These are phyloP conservation scores for Cladorrhinum samala DNA, from an alignment of 495 filamentous ascomycete species.

Conservation along the genomic window DNA sequence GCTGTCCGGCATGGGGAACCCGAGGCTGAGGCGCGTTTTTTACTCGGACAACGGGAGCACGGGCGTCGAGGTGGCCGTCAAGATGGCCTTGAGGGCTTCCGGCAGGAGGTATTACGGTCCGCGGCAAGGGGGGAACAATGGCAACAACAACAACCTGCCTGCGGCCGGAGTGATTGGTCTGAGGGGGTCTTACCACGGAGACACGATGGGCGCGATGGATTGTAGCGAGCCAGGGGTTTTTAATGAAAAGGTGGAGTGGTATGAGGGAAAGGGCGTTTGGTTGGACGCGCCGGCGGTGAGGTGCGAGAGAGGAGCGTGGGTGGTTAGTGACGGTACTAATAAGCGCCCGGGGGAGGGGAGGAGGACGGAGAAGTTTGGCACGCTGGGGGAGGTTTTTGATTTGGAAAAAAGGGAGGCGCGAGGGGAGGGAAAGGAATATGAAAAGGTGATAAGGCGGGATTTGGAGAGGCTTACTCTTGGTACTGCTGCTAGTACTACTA, in stretches of 20 bases:
- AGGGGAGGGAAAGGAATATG: slow-evolving; percentile 43
- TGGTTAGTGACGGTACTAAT: too few species aligned
- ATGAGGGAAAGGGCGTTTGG: slow-evolving; percentile 66
- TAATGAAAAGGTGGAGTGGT: slow-evolving; percentile 77
- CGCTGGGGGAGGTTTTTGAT: slow-evolving; percentile 53
- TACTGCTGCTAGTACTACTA: too few species aligned
- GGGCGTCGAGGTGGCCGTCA: slow-evolving; percentile 71
- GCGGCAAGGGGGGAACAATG: slow-evolving; percentile 47
- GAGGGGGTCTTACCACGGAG: slow-evolving; percentile 72
- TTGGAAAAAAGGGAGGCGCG: slow-evolving; percentile 41
- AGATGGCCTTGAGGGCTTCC: slow-evolving; percentile 67
- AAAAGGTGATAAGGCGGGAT: slow-evolving; percentile 47
- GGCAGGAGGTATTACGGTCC: slow-evolving; percentile 57
- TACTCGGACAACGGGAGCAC: slow-evolving; percentile 78
- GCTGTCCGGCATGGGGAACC: slow-evolving; percentile 49
- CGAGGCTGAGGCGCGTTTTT: slow-evolving; percentile 60
- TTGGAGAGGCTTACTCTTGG: slow-evolving; percentile 47
- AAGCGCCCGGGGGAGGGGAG: slow-evolving; percentile 49
- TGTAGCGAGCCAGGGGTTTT: slow-evolving; percentile 63
- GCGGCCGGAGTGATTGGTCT: slow-evolving; percentile 62
- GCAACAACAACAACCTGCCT: too few species aligned
- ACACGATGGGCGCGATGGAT: slow-evolving; percentile 79
- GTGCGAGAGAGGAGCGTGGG: slow-evolving; percentile 58
- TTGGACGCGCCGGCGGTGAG: slow-evolving; percentile 66
- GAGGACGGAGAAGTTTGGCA: slow-evolving; percentile 35